Evolutionary conservation across 164 flowering plant species (phyloP), one percentile per base, ranked within the genome.

Genomic region (Warburgia ugandensis): DNA sequence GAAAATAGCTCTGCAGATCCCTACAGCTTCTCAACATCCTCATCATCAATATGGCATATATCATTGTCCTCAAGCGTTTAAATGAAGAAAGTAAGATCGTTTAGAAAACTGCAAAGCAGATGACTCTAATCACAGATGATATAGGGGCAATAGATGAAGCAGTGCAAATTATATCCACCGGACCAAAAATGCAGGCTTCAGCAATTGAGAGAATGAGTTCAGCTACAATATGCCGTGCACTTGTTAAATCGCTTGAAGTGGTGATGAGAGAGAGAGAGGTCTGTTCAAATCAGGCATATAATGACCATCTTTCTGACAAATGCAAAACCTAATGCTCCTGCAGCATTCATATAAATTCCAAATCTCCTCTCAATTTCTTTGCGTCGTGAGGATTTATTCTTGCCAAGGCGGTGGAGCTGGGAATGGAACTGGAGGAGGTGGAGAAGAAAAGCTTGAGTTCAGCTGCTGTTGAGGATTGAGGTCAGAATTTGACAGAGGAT

Each of bases 191-290:
- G 69, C 97, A 94, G 35, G 81, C 66, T 60, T 60, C 68, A 22
- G 88, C 88, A 62, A 84, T 86, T 60, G 78, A 72, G 75, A 83
- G 96, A 65, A 94, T 77, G 20, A 80, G 72, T 50, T 89, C 92
- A 32, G 95, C 86, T 17, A 75, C 77, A 57, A 86, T 71, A 21
- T 95, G 84, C 47, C 81, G 85, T 30, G 62, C 94, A 71, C 96
- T 86, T 23, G 75, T 46, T 68, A 90, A 81, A 43, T 97, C 99
- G n/a, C n/a, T n/a, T n/a, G n/a, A n/a, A n/a, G n/a, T n/a, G n/a
- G n/a, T n/a, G n/a, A n/a, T n/a, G n/a, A n/a, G n/a, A n/a, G n/a
- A n/a, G n/a, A n/a, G n/a, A n/a, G n/a, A n/a, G n/a, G n/a, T n/a
- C n/a, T n/a, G n/a, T n/a, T n/a, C n/a, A n/a, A n/a, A n/a, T n/a